Base-by-base conservation (phyloP, 176 grass and related monocot species). In the Sorghum bicolor region DNA sequence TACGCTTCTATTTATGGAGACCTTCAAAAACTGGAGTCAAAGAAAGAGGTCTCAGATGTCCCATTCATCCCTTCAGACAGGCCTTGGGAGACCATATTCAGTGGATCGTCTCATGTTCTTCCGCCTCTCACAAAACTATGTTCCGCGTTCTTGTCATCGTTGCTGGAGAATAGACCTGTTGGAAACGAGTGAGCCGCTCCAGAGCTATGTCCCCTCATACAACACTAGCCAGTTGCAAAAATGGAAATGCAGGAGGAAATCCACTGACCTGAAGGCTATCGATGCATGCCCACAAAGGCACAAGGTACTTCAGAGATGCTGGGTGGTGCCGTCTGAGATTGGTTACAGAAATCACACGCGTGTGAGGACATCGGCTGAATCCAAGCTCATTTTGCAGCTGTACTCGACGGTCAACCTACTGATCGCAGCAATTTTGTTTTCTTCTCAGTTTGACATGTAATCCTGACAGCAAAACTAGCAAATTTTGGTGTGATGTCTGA, bases 51-150 rank as follows among this genome's bases (percentile, higher is more conserved):
- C 81, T 67, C 68, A 22, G 90, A 94, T 72, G 66, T 92, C 36
- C 89, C 89, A 31, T 99, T 96, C 79, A 57, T 92, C 47, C 83
- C 96, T 1, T 90, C 89, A 28, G 89, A 94, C 47, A 95, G 93
- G 58, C 96, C 96, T 17, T 99, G 96, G 96, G 96, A 96, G 63
- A 99, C 93, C 44, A 94, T 99, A 74, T 99, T 99, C 84, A 84
- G 74, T 66, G 93, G 96, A 66, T 94, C 96, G 4, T 94, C 93
- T 83, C 96, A 96, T 64, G 81, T 82, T 77, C 91, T 96, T 17
- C 96, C 93, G 5, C 89, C 96, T 22, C 96, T 96, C 32, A 92
- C 87, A 4, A 99, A 95, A 82, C 69, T 99, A 17, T 99, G 96
- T 38, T 78, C 86, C 0, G 55, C 80, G 48, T 99, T 99, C 83